Evolutionary conservation across 495 filamentous ascomycete genomes (phyloP).

Genomic region (Lophium mytilinum): DNA sequence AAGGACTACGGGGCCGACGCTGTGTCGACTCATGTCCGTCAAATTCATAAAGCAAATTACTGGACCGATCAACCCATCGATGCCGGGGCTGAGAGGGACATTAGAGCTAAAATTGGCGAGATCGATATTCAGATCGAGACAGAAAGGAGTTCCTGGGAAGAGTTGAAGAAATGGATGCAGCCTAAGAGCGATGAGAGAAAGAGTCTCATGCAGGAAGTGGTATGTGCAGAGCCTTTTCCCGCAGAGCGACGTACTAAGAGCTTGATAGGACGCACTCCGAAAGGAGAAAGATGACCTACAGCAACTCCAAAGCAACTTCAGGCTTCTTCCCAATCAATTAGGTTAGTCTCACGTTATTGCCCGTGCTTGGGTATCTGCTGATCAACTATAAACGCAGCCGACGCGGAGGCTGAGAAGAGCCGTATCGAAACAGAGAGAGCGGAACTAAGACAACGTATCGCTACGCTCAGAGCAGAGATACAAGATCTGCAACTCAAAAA

Average conservation of each 20-base stretch:
- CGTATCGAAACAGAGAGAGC: neutral
- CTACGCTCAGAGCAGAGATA: slow-evolving; percentile 41
- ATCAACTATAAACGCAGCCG: neutral
- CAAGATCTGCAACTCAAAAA: slow-evolving; percentile 54
- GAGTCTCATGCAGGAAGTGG: neutral
- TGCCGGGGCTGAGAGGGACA: slow-evolving; percentile 44
- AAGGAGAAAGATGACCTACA: slow-evolving; percentile 51
- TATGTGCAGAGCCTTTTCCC: neutral
- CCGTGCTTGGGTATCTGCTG: neutral
- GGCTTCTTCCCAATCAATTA: slow-evolving; percentile 52
- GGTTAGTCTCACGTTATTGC: neutral
- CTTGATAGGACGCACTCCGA: slow-evolving; percentile 29
- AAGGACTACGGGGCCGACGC: slow-evolving; percentile 66
- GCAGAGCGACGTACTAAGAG: too few species aligned
- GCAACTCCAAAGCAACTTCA: slow-evolving; percentile 50
- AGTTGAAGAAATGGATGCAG: slow-evolving; percentile 20
- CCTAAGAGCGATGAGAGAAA: slow-evolving; percentile 30
- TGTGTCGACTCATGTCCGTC: slow-evolving; percentile 52
- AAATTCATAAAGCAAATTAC: slow-evolving; percentile 46
- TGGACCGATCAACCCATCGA: slow-evolving; percentile 80
- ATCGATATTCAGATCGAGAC: neutral
- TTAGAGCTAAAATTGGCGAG: slow-evolving; percentile 31
- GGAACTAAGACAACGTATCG: slow-evolving; percentile 32
- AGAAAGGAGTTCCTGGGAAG: neutral
- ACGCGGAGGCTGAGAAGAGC: neutral